Conservation (phyloP, 2,329 filamentous ascomycete species). For the Colletotrichum echinochloae region DNA sequence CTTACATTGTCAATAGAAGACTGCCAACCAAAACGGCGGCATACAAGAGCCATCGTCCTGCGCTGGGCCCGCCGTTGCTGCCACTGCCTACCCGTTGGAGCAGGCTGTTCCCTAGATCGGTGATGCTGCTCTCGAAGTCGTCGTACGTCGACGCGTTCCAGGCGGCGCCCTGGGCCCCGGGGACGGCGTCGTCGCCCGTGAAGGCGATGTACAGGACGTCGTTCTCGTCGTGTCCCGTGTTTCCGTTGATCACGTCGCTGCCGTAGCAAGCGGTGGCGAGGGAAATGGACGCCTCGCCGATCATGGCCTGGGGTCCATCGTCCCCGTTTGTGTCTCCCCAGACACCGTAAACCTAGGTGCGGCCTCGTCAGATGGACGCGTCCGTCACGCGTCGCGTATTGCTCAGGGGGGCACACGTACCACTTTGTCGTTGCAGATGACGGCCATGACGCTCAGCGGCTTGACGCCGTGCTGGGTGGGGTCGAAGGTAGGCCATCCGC, state of each 20-base stretch:
- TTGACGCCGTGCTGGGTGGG: constrained; percentile 53
- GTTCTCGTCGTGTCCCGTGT: constrained; percentile 65
- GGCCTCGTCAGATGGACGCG: neutral
- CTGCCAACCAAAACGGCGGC: neutral
- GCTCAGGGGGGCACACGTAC: constrained; percentile 39
- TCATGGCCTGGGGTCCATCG: constrained; percentile 58
- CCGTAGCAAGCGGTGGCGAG: constrained; percentile 70
- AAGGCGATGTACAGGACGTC: constrained; percentile 75
- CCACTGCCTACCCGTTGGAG: constrained; percentile 53
- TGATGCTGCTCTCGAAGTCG: constrained; percentile 67
- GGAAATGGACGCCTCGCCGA: constrained; percentile 69
- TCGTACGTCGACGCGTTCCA: constrained; percentile 64
- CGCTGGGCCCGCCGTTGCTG: neutral
- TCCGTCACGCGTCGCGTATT: neutral
- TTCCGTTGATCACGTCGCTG: constrained; percentile 63
- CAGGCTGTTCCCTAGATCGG: constrained; percentile 62
- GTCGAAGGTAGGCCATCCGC: constrained; percentile 49
- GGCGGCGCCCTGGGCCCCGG: constrained; percentile 62
- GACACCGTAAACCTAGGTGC: constrained; percentile 63
- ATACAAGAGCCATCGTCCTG: neutral
- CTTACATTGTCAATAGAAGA: neutral
- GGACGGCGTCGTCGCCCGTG: constrained; percentile 66
- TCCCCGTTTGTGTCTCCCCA: constrained; percentile 73
- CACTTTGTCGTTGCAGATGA: constrained; percentile 60
- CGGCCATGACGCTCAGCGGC: constrained; percentile 62